Evolutionary conservation across 805 yeast genomes (phyloP), one percentile per base, ranked within the genome.

Genomic region (Yamadazyma philogaea): DNA sequence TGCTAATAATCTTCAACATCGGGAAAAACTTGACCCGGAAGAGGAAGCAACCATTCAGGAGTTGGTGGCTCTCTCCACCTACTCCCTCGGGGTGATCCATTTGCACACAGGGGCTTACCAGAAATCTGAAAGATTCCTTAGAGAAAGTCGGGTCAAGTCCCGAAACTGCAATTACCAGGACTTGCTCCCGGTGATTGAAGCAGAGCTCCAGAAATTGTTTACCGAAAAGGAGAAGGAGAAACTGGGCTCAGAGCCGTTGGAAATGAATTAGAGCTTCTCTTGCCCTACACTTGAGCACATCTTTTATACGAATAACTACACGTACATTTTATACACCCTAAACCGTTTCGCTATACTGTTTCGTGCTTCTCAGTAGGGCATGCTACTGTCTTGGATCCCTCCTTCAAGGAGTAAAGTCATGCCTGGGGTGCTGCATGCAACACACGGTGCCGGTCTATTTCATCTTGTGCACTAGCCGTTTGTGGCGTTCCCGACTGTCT

Each of bases 11-110:
- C 53, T 14, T 48, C 52, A 21, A 41, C 44, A n/a, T 42, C 46
- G 20, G 54, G 57, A 20, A 17, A 12, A 35, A 6, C 14, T 15
- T n/a, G 37, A 36, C 5, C 12, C 17, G 16, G 45, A 42, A 14
- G 43, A 39, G 15, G 24, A 30, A 12, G 15, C 6, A 12, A 41
- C 45, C 20, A 63, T 84, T 10, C 74, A 77, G 24, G 87, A 85
- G 48, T 79, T 85, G 1, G 79, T 84, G 32, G 93, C 95, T 0
- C 69, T 90, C 57, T 80, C 96, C 0, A 79, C 88, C 0, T 90
- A 85, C 56, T 95, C 96, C 0, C 68, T 87, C 31, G 98, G 96
- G 1, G 95, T 89, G 4, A 73, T 87, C 8, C 73, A 77, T 34
- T 62, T 83, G n/a, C 87, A 86, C 52, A 56, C 69, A 35, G 77